Evolutionary conservation across 2,329 filamentous ascomycete species (phyloP).

Genomic region (Aspergillus quadricinctus): DNA sequence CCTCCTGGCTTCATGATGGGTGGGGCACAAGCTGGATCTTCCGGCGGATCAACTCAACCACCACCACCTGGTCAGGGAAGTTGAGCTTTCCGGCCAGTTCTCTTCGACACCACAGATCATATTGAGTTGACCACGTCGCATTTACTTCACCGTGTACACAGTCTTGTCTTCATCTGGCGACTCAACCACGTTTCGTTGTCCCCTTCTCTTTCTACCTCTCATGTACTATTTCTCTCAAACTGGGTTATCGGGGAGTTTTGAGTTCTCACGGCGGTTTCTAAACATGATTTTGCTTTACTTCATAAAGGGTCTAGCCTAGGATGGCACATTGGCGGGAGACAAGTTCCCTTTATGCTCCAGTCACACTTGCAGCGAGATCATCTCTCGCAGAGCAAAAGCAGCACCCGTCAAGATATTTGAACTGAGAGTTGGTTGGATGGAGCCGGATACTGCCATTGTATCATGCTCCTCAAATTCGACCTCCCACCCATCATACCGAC

Average conservation of each 20-base stretch:
- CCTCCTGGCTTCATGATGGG: conserved; percentile 47
- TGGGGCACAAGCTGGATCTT: conserved; percentile 27
- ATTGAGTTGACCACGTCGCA: background rate
- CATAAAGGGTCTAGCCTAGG: background rate
- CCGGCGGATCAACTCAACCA: conserved; percentile 29
- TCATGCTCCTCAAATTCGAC: background rate
- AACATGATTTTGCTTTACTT: background rate
- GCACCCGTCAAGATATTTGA: background rate
- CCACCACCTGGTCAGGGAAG: conserved; percentile 36
- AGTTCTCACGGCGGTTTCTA: background rate
- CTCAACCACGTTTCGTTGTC: background rate
- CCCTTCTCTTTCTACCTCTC: background rate
- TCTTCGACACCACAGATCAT: background rate
- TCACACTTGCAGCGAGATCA: background rate
- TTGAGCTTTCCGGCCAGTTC: conserved; percentile 5
- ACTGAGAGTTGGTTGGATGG: background rate
- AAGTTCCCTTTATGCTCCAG: background rate
- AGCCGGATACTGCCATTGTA: background rate
- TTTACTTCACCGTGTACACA: conserved; percentile 5
- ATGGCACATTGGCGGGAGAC: background rate
- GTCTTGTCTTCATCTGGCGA: conserved; percentile 16
- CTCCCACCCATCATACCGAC: background rate
- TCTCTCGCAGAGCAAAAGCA: too few species aligned
- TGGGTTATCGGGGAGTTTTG: background rate
- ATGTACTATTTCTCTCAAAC: background rate